Percentiles rank a stretch among this genome's conserved stretches.
Conservation (phyloP, 345 rosid genomes). For the Brassica cretica region DNA sequence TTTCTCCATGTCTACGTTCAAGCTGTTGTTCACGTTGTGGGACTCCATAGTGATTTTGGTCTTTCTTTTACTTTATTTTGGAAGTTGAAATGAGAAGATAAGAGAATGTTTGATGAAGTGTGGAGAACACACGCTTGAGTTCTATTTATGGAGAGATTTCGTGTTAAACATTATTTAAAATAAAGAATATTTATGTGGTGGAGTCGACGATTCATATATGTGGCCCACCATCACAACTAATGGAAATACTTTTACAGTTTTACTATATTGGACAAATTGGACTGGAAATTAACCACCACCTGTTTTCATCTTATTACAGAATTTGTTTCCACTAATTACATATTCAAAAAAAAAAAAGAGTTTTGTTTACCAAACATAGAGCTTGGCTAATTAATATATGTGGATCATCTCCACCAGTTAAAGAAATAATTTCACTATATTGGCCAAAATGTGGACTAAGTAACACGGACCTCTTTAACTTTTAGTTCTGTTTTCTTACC, state of each 20-base stretch:
- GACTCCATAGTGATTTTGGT: slow-evolving; percentile 30
- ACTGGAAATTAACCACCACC: background rate
- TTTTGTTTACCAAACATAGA: background rate
- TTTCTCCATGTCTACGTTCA: slow-evolving; percentile 44
- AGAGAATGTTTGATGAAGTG: slow-evolving; percentile 38
- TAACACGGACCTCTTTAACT: background rate
- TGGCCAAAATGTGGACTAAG: background rate
- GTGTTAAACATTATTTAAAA: background rate
- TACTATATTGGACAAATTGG: slow-evolving; percentile 7
- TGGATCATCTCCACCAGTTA: background rate
- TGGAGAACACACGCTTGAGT: slow-evolving; percentile 70
- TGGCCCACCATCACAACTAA: slow-evolving; percentile 48
- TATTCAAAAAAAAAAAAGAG: background rate
- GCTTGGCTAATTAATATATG: background rate
- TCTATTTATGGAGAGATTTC: slow-evolving; percentile 47
- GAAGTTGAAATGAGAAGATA: background rate
- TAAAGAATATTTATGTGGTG: slow-evolving; percentile 1
- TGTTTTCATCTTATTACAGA: background rate
- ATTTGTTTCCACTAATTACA: background rate
- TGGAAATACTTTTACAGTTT: slow-evolving; percentile 13
- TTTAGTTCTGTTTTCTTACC: background rate
- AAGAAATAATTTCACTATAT: background rate
- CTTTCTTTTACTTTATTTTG: background rate
- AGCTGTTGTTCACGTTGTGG: slow-evolving; percentile 37
- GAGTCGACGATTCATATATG: slow-evolving; percentile 34